Base-by-base conservation (phyloP, 2,329 filamentous ascomycete species). In the Tolypocladium nubicola region DNA sequence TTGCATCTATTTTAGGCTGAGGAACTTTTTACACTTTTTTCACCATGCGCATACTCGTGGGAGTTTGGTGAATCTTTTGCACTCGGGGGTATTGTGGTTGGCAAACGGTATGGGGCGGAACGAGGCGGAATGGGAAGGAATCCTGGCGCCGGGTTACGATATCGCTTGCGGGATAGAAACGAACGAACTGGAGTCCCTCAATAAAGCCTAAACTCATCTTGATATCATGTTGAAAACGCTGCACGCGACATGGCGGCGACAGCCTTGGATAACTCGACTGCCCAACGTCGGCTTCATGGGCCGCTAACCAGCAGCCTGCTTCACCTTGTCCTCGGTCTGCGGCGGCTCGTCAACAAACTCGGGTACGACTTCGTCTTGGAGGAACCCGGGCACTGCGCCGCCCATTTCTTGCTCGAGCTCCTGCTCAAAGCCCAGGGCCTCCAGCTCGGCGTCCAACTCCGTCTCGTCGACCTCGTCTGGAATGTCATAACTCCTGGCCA, bases 381-480 rank as follows among this genome's bases (percentile, higher is more conserved):
- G 78, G 73, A 96, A 99, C 54, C 87, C 86, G 0, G 94, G 94
- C 64, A 95, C 79, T 53, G 82, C 84, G 13, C 76, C 76, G 43
- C 73, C 82, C 62, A 88, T 76, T 57, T 84, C 79, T 54, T 82
- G 82, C 69, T 96, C 92, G 65, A 95, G 80, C 75, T 97, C 89
- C n/a, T 90, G 87, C 75, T 99, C 94, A 66, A 96, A 88, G 1
- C 93, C 93, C 40, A 99, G 74, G 8, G 94, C 92, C 77, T 99
- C 94, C 55, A 99, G 75, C 79, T 99, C 94, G 4, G 94, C 94
- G 76, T 99, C 94, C 60, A 99, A 75, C 76, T 99, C 94, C 1
- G 88, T 85, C 82, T 99, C 94, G 71, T 97, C 93, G 26, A 99
- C 91, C 71, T 97, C 94, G 67, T 99, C 94, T 0, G 94, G 94